A percentile compares a stretch with the other conserved stretches of the same genome.
Conservation (phyloP, 2,329 filamentous ascomycete species). For the Penicillium aurantiogriseum region DNA sequence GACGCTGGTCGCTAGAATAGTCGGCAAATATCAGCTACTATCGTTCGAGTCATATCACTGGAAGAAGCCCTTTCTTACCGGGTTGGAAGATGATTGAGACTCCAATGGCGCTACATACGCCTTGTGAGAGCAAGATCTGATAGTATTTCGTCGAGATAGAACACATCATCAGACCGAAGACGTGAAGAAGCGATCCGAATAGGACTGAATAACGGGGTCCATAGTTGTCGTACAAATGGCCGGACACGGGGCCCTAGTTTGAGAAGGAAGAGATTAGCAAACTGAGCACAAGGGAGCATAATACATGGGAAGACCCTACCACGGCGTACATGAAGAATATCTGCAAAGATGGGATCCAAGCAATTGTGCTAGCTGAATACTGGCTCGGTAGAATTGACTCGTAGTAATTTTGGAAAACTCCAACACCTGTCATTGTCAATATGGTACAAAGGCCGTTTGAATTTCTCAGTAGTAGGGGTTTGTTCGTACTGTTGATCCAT, state of each 20-base stretch:
- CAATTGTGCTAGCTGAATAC: constrained; percentile 54
- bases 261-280: neutral
- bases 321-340: constrained; percentile 21
- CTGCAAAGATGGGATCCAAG: constrained; percentile 58
- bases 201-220: constrained; percentile 56
- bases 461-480: neutral
- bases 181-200: constrained; percentile 47
- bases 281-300: neutral
- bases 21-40: neutral
- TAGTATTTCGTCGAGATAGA: constrained; percentile 55
- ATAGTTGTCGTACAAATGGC: constrained; percentile 61
- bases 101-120: constrained; percentile 52
- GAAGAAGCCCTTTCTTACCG: neutral
- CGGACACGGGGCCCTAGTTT: constrained; percentile 55
- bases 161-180: constrained; percentile 59
- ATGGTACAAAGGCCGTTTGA: neutral
- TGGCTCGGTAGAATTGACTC: constrained; percentile 46
- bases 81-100: constrained; percentile 51
- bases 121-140: constrained; percentile 56
- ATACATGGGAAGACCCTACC: neutral
- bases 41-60: neutral
- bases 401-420: constrained; percentile 60
- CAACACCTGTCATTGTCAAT: constrained; percentile 38
- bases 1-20: neutral
- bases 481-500: constrained; percentile 43